Conservation (phyloP, 2,329 filamentous ascomycete genomes). For the Penicillium rolfsii region DNA sequence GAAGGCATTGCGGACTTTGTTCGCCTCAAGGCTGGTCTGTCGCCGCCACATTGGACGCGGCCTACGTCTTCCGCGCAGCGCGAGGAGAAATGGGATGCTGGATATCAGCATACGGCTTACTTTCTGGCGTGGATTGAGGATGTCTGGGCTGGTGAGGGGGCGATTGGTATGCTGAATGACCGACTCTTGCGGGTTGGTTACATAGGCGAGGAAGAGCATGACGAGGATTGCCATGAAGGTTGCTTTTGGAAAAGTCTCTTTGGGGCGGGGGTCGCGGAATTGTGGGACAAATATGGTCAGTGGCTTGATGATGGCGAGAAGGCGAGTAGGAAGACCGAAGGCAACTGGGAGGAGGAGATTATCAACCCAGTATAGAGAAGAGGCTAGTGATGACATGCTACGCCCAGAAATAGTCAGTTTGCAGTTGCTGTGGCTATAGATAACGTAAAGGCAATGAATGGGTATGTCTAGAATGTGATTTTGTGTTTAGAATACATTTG, state of each 20-base stretch:
- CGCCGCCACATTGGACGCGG: slow-evolving; percentile 80
- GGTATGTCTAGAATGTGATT: slow-evolving; percentile 8
- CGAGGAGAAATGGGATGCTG: slow-evolving; percentile 75
- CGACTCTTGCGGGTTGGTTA: slow-evolving; percentile 43
- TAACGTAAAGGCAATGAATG: not conserved
- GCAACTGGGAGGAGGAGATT: slow-evolving; percentile 36
- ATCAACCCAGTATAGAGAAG: slow-evolving; percentile 20
- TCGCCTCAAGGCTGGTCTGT: slow-evolving; percentile 70
- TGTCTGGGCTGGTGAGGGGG: slow-evolving; percentile 67
- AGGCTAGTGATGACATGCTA: not conserved
- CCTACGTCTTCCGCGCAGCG: slow-evolving; percentile 50
- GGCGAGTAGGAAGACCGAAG: slow-evolving; percentile 9
- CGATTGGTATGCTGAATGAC: slow-evolving; percentile 61
- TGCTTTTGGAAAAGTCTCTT: slow-evolving; percentile 56
- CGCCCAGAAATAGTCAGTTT: not conserved
- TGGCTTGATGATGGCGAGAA: slow-evolving; percentile 46
- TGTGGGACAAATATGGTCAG: slow-evolving; percentile 75
- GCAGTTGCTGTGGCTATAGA: not conserved
- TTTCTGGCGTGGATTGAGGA: slow-evolving; percentile 85
- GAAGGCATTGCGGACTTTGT: slow-evolving; percentile 96
- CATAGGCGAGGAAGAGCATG: slow-evolving; percentile 22
- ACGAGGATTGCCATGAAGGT: slow-evolving; percentile 2
- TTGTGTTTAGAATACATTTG: slow-evolving; percentile 31
- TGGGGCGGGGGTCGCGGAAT: slow-evolving; percentile 64
- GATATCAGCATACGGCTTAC: slow-evolving; percentile 89